Base-by-base conservation (phyloP, 2,329 filamentous ascomycete species). In the Talaromyces rugulosus region DNA sequence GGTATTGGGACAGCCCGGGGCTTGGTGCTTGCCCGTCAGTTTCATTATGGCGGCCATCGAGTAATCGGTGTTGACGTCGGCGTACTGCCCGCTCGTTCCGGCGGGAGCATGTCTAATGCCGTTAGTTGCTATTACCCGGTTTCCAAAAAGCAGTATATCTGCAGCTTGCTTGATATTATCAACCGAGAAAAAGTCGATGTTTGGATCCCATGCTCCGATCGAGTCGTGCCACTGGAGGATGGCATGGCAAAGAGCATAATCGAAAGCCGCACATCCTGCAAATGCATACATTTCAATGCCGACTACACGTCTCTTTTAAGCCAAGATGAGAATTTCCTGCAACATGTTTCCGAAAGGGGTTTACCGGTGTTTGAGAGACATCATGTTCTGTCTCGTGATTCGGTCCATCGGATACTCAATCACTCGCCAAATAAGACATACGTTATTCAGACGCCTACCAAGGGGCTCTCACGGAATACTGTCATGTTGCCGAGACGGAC, bases 181-280 rank as follows among this genome's bases (percentile, higher is more conserved):
- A 70, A 79, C 5, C 71, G 75, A 0, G 88, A 92, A 65, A 78
- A 81, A 0, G 82, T 90, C 4, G 84, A 91, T 61, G 74, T 92
- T 3, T 93, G 89, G 89, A 84, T 92, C 3, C 87, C 85, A 23
- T 91, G 89, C 67, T 91, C 89, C 0, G 87, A 86, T n/a, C 85
- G 89, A 8, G 81, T 83, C 1, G 85, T 83, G 0, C 87, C 86
- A 0, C 74, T 88, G 12, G 86, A 89, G 68, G 89, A 92, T 70
- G 89, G 85, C 0, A 73, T 83, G 40, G 87, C 87, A 1, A 87
- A 86, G 64, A 83, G 89, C 61, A 75, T 81, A 2, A 75, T 91
- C 18, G 85, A 89, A 66, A 74, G 77, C 14, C 77, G 81, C 36
- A 87, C 86, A 0, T 66, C 66, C 0, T 89, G 88, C 69, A 83